phyloP scores from a whole-genome alignment of 2,329 filamentous ascomycete genomes.

The Fusarium cyanostomum region DNA sequence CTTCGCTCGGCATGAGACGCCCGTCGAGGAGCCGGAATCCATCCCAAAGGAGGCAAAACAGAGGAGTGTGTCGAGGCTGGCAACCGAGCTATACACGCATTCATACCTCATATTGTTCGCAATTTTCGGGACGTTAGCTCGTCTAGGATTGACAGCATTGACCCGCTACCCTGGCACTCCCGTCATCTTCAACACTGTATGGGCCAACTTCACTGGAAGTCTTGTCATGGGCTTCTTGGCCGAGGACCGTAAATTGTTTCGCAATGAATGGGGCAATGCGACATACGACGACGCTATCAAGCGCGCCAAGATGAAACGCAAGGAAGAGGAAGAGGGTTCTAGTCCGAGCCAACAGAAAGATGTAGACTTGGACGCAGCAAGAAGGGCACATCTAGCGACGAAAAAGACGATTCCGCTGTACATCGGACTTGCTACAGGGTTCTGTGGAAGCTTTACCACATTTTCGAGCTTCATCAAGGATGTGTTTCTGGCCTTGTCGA shows the following conservation, averaged over 20 bases:
- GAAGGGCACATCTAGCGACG: conserved; percentile 66
- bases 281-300: conserved; percentile 51
- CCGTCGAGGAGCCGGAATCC: conserved; percentile 1
- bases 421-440: conserved; percentile 85
- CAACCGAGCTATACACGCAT: conserved; percentile 73
- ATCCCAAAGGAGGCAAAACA: conserved; percentile 17
- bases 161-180: conserved; percentile 83
- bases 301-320: conserved; percentile 42
- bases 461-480: conserved; percentile 90
- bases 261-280: conserved; percentile 68
- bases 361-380: conserved; percentile 55
- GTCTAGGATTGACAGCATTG: conserved; percentile 81
- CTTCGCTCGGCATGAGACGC: conserved; percentile 3
- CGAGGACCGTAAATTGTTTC: conserved; percentile 81
- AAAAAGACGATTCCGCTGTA: conserved; percentile 93
- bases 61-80: conserved; percentile 56
- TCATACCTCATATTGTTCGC: conserved; percentile 89
- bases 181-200: conserved; percentile 77
- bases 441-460: conserved; percentile 89
- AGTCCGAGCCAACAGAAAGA: conserved; percentile 18
- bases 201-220: conserved; percentile 88
- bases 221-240: conserved; percentile 85
- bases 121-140: conserved; percentile 82
- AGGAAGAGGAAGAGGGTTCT: conserved; percentile 52
- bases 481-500: conserved; percentile 79